Percentiles rank a stretch among this genome's conserved stretches.
phyloP scores from a whole-genome alignment of 805 yeast species.

The Myxozyma kluyveri region DNA sequence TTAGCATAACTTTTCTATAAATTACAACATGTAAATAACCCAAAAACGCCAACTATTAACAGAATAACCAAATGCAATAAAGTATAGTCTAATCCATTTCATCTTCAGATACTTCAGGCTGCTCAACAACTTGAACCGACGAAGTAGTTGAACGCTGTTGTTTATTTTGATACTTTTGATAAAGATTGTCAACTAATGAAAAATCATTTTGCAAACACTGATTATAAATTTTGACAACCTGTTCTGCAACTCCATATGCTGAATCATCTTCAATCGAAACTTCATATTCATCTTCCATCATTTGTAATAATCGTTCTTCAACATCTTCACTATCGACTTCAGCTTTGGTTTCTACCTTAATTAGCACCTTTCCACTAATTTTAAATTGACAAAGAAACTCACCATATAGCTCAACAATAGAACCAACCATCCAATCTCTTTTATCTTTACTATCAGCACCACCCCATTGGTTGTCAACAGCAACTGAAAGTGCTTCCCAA shows the following conservation, averaged over 20 bases:
- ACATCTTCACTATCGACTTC: conserved; percentile 73
- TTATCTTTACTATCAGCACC: conserved; percentile 88
- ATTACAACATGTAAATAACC: too few relatives aligned
- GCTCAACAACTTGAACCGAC: conserved; percentile 43
- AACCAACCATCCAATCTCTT: conserved; percentile 90
- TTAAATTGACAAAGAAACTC: not conserved
- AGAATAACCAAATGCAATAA: too few relatives aligned
- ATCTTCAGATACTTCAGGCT: conserved; percentile 52
- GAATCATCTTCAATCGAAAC: conserved; percentile 85
- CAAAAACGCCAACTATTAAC: too few relatives aligned
- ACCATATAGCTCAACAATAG: conserved; percentile 73
- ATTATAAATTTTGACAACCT: conserved; percentile 62
- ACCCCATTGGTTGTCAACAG: conserved; percentile 94
- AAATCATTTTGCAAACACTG: conserved; percentile 58
- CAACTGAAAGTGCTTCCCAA: conserved; percentile 86
- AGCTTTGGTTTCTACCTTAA: conserved; percentile 27
- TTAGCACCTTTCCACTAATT: not conserved
- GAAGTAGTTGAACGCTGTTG: conserved; percentile 40
- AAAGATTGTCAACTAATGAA: conserved; percentile 56
- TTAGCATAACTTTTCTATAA: not conserved
- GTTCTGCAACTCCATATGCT: conserved; percentile 64
- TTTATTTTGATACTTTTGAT: conserved; percentile 56
- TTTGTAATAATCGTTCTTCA: conserved; percentile 80
- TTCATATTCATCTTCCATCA: conserved; percentile 95
- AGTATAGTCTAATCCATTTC: conserved; percentile 45